Base-by-base conservation (phyloP, 208 protist species). In the Leishmania major region DNA sequence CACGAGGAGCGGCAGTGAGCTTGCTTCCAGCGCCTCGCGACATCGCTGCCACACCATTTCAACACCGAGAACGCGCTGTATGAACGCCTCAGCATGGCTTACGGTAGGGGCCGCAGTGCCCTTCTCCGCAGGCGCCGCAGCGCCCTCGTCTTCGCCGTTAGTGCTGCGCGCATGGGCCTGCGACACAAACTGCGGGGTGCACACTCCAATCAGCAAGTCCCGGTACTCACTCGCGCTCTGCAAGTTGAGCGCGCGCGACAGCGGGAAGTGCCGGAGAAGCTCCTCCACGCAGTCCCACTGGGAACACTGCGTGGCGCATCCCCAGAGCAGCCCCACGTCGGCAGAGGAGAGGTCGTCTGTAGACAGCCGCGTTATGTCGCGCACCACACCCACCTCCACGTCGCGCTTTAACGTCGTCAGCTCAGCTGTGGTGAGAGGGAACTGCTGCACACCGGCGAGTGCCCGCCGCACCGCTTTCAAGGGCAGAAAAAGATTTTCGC, bases 401-500 rank as follows among this genome's bases (percentile, higher is more conserved):
- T 37, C 75, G 3, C 57, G 53, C 78, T 90, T 88, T 35, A 75
- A 60, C 55, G 82, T 64, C 25, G 49, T 57, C 47, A 79, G 31
- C 13, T 45, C 53, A 15, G 35, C 19, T 1, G 71, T 69, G 4
- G 84, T 77, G 57, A 70, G 43, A 11, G 92, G 90, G 69, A 92
- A 94, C 35, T 85, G 84, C 40, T 92, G 89, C 43, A 94, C 74
- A 17, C 77, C 78, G n/a, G 75, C 74, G 55, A 96, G 67, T 51
- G 81, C 47, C 37, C 84, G 87, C 28, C 85, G 87, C 49, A 67
- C 80, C 19, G 10, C 22, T 19, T 70, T 62, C 49, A 90, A 73
- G 0, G 83, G 73, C 37, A 88, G 40, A 28, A 77, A 37, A 31
- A 80, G 79, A 3, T 35, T 5, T 7, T 81, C 77, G 66, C 67